Conservation (phyloP, 331 rosid genomes). For the Malus hybrid region DNA sequence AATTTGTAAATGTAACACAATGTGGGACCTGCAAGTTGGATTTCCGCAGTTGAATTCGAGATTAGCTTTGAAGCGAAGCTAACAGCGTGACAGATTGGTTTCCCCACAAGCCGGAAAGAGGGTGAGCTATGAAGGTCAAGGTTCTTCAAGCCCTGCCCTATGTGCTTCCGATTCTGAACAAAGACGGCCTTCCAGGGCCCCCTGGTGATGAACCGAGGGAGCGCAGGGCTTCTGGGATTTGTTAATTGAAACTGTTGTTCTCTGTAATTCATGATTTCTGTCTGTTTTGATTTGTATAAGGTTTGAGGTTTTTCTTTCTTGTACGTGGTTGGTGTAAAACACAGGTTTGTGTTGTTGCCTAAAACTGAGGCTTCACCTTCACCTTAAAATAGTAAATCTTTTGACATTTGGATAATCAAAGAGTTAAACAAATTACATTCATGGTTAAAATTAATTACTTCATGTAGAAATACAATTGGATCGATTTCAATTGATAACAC, state of each 20-base stretch:
- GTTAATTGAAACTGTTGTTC: neutral
- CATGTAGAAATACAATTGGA: too few relatives aligned
- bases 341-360: neutral
- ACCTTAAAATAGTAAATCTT: neutral
- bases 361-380: neutral
- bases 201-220: neutral
- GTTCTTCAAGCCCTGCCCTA: slow-evolving; percentile 2
- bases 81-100: neutral
- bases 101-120: neutral
- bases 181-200: neutral
- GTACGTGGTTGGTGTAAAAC: neutral
- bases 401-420: neutral
- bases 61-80: neutral
- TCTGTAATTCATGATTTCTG: neutral
- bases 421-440: neutral
- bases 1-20: neutral
- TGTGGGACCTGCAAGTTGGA: slow-evolving; percentile 6
- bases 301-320: neutral
- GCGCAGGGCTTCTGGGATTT: slow-evolving; percentile 3
- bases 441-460: neutral
- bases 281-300: neutral
- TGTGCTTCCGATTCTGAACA: slow-evolving; percentile 2
- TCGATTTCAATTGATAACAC: too few relatives aligned
- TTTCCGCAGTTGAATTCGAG: neutral
- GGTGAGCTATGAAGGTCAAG: neutral